Evolutionary conservation across 345 rosid species (phyloP), one percentile per base, ranked within the genome.

Genomic region (Bruguiera parviflora): DNA sequence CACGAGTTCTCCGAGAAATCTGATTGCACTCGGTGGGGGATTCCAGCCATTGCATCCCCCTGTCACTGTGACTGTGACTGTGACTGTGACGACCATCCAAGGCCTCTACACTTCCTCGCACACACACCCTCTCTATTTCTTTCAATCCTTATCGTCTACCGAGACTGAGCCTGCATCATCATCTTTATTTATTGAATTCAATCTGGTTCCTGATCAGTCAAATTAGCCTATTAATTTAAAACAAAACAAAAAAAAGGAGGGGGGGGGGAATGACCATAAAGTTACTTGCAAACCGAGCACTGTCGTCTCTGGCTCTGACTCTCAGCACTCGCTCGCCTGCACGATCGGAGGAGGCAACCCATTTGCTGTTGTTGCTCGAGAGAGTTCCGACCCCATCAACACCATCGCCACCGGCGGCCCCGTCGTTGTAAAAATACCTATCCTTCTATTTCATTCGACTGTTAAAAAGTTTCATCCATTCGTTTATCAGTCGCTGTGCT

Each of bases 61-160:
- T 27, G n/a, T n/a, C n/a, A n/a, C n/a, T 57, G 63, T 68, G 72
- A n/a, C n/a, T n/a, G n/a, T n/a, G n/a, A n/a, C n/a, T n/a, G 28
- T 27, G 28, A 37, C 67, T 71, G 59, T 63, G 80, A 37, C 46
- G 46, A 39, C 47, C 49, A 13, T 47, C 89, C 89, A 3, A 84
- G 68, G 71, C 73, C 96, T 47, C 98, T 85, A n/a, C 61, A 84
- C 87, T 73, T 91, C 97, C 58, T 76, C 77, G 92, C 96, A 91
- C 20, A 91, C 20, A 91, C 66, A 1, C 28, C 15, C 65, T 72
- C 5, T 86, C 72, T 61, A 86, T 80, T 55, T 6, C 3, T 27
- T 27, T 27, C 28, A 27, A 27, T 27, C 28, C 28, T 27, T 27
- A 0, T 27, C 28, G 2, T 27, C 28, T 27, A 27, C 28, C 2